Evolutionary conservation across 495 filamentous ascomycete species (phyloP), one percentile per base, ranked within the genome.

Genomic region (Trichoderma asperelloides): DNA sequence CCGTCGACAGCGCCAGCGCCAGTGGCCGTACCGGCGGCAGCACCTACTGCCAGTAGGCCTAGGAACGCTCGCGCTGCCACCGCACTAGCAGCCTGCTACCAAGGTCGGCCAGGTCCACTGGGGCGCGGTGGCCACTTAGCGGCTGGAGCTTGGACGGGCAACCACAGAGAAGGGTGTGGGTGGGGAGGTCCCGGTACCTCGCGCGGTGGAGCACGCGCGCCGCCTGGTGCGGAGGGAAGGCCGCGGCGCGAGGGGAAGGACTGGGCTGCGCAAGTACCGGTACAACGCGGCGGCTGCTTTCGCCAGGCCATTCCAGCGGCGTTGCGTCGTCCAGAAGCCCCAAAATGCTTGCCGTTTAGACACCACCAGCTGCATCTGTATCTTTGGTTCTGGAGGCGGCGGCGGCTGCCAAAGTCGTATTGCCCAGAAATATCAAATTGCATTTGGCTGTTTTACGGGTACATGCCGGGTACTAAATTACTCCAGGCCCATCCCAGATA

Each of bases 81-180:
- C 25, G 55, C 55, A 60, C 55, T 30, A 30, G 25, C 27, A 30
- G 11, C n/a, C n/a, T 60, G 55, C 47, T 51, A 25, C 18, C 33
- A 60, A 60, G 55, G 55, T 27, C 55, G 55, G 55, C 28, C 55
- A 30, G 55, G 55, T 30, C 55, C 55, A 60, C 55, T 60, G 55
- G 28, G 55, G 27, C 55, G 55, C 55, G 55, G 55, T 60, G 28
- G 55, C 55, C 55, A 30, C 55, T 60, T 60, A 30, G 55, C 55
- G 55, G 55, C 25, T 60, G 16, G 55, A 16, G 55, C 55, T 60
- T 18, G 49, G 49, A 25, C 49, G 49, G 49, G 49, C 49, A 55
- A n/a, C n/a, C 49, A 21, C 13, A 25, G 21, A 21, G 49, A 23
- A 55, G 21, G 25, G 49, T 21, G 49, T 55, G 49, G 18, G 49